A percentile compares a stretch with the other conserved stretches of the same genome.
phyloP scores from a whole-genome alignment of 169 alveolate species.

The Miamiensis avidus region DNA sequence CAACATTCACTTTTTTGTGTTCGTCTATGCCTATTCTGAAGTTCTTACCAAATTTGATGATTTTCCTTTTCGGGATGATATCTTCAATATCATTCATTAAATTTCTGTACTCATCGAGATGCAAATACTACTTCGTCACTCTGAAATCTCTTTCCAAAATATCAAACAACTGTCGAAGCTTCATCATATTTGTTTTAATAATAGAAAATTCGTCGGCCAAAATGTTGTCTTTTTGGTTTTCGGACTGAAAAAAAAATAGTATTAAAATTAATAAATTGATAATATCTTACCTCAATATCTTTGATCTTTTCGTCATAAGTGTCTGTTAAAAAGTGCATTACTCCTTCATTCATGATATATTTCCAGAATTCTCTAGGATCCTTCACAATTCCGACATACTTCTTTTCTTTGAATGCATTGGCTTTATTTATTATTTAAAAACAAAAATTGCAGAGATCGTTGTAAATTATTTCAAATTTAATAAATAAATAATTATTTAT shows the following conservation, averaged over 20 bases:
- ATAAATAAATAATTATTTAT: no score
- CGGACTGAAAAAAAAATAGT: background rate
- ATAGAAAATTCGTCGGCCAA: conserved; percentile 32
- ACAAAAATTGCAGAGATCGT: no score
- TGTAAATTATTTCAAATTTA: background rate
- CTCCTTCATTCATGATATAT: conserved; percentile 33
- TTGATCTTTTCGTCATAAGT: conserved; percentile 37
- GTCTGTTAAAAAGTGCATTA: conserved; percentile 35
- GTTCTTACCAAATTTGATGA: conserved; percentile 30
- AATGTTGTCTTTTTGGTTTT: conserved; percentile 13
- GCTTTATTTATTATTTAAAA: no score
- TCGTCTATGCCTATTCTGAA: conserved; percentile 29
- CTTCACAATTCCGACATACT: conserved; percentile 21
- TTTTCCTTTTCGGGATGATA: conserved; percentile 37
- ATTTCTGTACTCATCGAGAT: conserved; percentile 37
- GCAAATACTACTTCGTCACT: conserved; percentile 24
- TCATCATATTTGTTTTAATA: conserved; percentile 18
- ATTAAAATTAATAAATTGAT: no score
- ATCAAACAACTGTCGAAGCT: conserved; percentile 31
- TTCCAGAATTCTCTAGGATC: conserved; percentile 46
- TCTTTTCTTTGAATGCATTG: background rate
- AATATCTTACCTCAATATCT: conserved; percentile 8
- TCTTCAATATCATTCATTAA: conserved; percentile 29
- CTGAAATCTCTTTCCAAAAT: conserved; percentile 43
- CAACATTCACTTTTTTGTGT: conserved; percentile 16